phyloP scores from a whole-genome alignment of 2,329 filamentous ascomycete genomes.

The Aspergillus bombycis region DNA sequence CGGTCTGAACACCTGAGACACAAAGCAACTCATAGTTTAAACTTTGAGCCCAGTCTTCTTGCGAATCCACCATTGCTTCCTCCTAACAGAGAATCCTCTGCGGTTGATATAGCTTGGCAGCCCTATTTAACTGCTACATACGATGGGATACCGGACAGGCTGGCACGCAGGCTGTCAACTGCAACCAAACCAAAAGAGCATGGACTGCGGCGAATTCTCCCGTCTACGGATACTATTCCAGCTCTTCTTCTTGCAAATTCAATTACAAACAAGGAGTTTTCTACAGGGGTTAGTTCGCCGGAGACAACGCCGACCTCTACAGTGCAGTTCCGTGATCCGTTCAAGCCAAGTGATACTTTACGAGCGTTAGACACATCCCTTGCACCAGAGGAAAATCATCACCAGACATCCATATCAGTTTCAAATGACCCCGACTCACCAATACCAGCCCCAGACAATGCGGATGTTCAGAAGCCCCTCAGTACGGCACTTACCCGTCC shows the following conservation, averaged over 20 bases:
- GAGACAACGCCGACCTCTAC: slow-evolving; percentile 25
- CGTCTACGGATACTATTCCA: slow-evolving; percentile 48
- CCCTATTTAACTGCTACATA: slow-evolving; percentile 42
- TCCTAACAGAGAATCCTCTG: slow-evolving; percentile 6
- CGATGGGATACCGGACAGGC: slow-evolving; percentile 31
- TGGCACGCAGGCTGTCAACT: slow-evolving; percentile 46
- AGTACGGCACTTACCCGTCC: slow-evolving; percentile 31
- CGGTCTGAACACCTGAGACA: slow-evolving; percentile 58
- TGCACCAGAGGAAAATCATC: slow-evolving; percentile 15
- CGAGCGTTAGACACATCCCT: slow-evolving; percentile 11
- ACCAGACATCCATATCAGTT: slow-evolving; percentile 23
- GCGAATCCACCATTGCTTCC: slow-evolving; percentile 10
- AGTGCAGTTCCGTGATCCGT: slow-evolving; percentile 38
- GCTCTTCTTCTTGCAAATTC: slow-evolving; percentile 53
- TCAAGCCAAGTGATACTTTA: slow-evolving; percentile 21
- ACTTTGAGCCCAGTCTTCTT: slow-evolving; percentile 30
- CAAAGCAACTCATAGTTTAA: slow-evolving; percentile 38
- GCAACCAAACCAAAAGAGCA: slow-evolving; percentile 38
- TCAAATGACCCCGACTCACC: slow-evolving; percentile 29
- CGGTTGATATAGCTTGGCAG: slow-evolving; percentile 34
- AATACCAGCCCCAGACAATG: slow-evolving; percentile 23
- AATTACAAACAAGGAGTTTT: slow-evolving; percentile 29
- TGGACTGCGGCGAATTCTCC: slow-evolving; percentile 48
- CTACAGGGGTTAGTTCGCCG: slow-evolving; percentile 29
- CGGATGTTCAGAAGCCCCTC: slow-evolving; percentile 37